Evolutionary conservation across 306 rosid genomes (phyloP).

Genomic region (Inga oerstediana): DNA sequence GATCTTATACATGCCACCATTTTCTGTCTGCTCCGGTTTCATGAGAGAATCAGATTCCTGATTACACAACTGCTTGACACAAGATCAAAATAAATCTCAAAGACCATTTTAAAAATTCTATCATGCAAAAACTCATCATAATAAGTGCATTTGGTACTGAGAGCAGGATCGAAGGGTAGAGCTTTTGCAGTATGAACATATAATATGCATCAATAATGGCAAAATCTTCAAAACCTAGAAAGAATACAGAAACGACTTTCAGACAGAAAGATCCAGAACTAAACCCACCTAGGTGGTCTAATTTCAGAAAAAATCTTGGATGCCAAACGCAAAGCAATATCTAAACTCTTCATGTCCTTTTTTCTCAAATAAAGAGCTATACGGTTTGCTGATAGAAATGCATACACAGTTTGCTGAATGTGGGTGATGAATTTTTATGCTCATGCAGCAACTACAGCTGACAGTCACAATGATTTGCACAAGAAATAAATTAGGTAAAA

Average conservation of each 20-base stretch:
- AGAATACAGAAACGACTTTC: conserved; percentile 8
- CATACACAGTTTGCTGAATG: neutral
- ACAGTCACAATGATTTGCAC: neutral
- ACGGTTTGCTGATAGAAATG: neutral
- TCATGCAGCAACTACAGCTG: neutral
- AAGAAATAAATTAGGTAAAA: neutral
- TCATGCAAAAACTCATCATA: conserved; percentile 29
- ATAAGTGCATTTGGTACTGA: conserved; percentile 29
- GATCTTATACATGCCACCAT: conserved; percentile 38
- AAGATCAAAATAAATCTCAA: conserved; percentile 36
- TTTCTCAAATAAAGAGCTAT: conserved; percentile 7
- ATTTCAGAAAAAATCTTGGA: conserved; percentile 16
- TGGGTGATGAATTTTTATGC: neutral
- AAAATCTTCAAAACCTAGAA: conserved; percentile 22
- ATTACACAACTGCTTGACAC: conserved; percentile 50
- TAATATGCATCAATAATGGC: conserved; percentile 1
- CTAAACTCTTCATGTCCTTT: neutral
- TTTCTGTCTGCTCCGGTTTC: conserved; percentile 65
- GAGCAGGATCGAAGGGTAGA: conserved; percentile 24
- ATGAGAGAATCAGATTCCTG: conserved; percentile 57
- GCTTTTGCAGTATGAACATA: conserved; percentile 25
- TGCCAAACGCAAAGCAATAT: conserved; percentile 7
- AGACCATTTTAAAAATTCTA: conserved; percentile 18
- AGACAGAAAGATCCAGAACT: conserved; percentile 8
- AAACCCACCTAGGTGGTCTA: neutral